Conservation (phyloP, 352 stramenopile genomes). For the Pythium dissimile region DNA sequence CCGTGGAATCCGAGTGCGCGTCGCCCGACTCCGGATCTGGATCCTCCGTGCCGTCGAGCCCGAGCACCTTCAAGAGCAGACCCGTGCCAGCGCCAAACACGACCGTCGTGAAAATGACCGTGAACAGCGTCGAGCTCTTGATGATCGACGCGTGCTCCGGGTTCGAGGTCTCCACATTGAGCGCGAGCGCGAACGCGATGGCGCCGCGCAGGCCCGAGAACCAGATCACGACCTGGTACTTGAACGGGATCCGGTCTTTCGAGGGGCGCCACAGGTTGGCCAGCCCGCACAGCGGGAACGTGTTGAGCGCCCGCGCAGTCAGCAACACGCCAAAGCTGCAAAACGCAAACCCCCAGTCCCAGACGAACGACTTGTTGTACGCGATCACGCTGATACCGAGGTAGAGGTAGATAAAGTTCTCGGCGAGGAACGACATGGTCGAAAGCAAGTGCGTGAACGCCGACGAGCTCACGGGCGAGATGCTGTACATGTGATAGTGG, state of each 20-base stretch:
- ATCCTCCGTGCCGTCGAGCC: conserved; percentile 13
- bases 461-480: conserved; percentile 22
- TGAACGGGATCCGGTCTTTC: conserved; percentile 38
- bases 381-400: conserved; percentile 70
- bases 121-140: conserved; percentile 53
- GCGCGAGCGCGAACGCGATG: conserved; percentile 88
- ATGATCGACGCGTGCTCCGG: conserved; percentile 36
- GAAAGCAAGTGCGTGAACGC: conserved; percentile 30
- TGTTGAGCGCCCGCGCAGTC: conserved; percentile 56
- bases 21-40: neutral
- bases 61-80: conserved; percentile 28
- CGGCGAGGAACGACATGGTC: conserved; percentile 35
- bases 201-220: conserved; percentile 91
- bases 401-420: conserved; percentile 49
- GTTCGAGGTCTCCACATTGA: conserved; percentile 49
- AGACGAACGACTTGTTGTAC: conserved; percentile 51
- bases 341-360: conserved; percentile 61
- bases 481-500: conserved; percentile 42
- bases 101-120: conserved; percentile 49
- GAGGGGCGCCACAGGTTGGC: conserved; percentile 44
- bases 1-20: neutral
- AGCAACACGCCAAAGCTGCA: conserved; percentile 32
- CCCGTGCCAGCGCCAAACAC: conserved; percentile 42
- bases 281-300: conserved; percentile 63
- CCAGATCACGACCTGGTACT: conserved; percentile 86